Percentiles rank a stretch among this genome's conserved stretches.
These are phyloP conservation scores for Lepiota brunneoincarnata DNA, from an alignment of 768 basidiomycete genomes.

Conservation along the genomic window DNA sequence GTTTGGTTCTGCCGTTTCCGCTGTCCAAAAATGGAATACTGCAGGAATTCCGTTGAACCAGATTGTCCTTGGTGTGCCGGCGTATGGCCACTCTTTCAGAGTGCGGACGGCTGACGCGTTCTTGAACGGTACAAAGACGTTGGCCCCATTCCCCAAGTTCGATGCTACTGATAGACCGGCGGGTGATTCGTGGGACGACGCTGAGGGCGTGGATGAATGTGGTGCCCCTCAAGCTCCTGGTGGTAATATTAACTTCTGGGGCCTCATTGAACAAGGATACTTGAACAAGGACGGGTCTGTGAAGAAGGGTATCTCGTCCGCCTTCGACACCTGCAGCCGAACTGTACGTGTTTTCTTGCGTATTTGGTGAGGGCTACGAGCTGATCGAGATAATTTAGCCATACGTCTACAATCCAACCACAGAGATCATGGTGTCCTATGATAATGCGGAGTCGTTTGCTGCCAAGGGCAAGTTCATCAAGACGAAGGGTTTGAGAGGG, in stretches of 20 bases:
- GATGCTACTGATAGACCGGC: conserved; percentile 43
- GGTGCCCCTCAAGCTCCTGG: conserved; percentile 48
- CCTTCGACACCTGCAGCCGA: conserved; percentile 66
- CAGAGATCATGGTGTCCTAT: conserved; percentile 47
- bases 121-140: conserved; percentile 30
- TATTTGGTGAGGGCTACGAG: background rate
- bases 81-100: conserved; percentile 79
- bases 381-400: conserved; percentile 25
- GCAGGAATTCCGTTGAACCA: conserved; percentile 71
- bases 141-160: conserved; percentile 55
- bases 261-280: conserved; percentile 55
- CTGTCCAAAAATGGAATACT: conserved; percentile 65
- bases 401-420: conserved; percentile 40
- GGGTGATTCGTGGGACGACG: conserved; percentile 66
- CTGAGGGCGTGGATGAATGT: conserved; percentile 52
- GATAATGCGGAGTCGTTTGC: conserved; percentile 45
- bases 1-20: conserved; percentile 72
- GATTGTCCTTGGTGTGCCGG: conserved; percentile 79
- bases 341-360: conserved; percentile 46
- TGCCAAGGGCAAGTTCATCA: conserved; percentile 60
- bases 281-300: conserved; percentile 46
- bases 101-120: conserved; percentile 48
- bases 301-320: conserved; percentile 46
- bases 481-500: conserved; percentile 47
- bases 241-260: conserved; percentile 65